Base-by-base conservation (phyloP, 2,329 filamentous ascomycete species). In the Trichoderma atrobrunneum region DNA sequence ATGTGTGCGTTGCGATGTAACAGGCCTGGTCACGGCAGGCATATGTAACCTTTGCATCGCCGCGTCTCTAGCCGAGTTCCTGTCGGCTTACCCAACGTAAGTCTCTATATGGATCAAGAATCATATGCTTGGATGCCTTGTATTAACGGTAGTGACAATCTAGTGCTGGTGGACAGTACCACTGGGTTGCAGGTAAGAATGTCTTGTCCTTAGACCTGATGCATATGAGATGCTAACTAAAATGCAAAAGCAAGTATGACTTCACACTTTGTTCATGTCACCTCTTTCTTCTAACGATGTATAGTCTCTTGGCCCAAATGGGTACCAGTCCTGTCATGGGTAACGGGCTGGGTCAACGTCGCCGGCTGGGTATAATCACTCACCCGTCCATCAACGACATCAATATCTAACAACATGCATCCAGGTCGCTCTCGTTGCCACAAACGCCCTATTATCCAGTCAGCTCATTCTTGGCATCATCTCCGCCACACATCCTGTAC, bases 41-140 rank as follows among this genome's bases (percentile, higher is more conserved):
- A 73, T 80, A n/a, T 81, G 79, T 74, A 81, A 81, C 59, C 60
- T 81, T 14, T 80, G 79, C 3, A 80, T 93, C 61, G 89, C 91
- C 2, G 86, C 89, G 1, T 92, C 89, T 18, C 83, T 93, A 11
- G 91, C 91, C 28, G 91, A 93, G 78, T 93, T 92, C 75, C 82
- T 92, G 7, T 91, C 89, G 0, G 89, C 89, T 1, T 92, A 89
- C 60, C 84, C 84, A 1, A 86, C 84, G 77, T 76, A 62, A 63
- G 77, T 51, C 14, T 16, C 6, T 1, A 18, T 14, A 12, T 21
- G 1, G 21, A 14, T 28, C 30, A 16, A 14, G 30, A 3, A 34
- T n/a, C 11, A 56, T 12, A 30, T n/a, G 51, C 43, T 18, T 54
- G 16, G n/a, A 11, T 26, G 7, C 7, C 3, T 28, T 30, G 30